These are phyloP conservation scores for Rozella allomycis DNA, from an alignment of 371 early-diverging fungal species.

Conservation along the genomic window DNA sequence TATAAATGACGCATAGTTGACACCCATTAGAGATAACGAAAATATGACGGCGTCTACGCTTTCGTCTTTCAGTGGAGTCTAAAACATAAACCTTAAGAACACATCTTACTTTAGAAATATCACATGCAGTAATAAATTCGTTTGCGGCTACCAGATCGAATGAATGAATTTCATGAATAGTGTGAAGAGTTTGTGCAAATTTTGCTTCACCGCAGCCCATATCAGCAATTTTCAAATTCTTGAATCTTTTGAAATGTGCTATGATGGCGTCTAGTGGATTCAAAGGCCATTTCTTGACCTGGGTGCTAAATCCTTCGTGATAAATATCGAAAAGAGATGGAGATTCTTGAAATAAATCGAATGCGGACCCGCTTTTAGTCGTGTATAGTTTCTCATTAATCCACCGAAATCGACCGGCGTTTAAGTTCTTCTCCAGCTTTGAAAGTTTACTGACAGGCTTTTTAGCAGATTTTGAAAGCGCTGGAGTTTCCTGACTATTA, in stretches of 20 bases:
- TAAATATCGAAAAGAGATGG: conserved; percentile 84
- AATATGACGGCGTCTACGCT: conserved; percentile 77
- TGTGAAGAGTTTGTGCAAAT: conserved; percentile 48
- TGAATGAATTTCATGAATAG: conserved; percentile 37
- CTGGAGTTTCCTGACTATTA: neutral
- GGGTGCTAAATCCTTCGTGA: conserved; percentile 84
- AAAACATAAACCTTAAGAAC: neutral
- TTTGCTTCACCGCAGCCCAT: conserved; percentile 95
- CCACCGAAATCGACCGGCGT: conserved; percentile 75
- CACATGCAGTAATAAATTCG: conserved; percentile 66
- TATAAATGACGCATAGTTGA: conserved; percentile 73
- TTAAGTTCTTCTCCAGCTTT: conserved; percentile 61
- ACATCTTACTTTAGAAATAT: conserved; percentile 51
- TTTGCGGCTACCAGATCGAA: conserved; percentile 81
- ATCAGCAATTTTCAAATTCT: conserved; percentile 53
- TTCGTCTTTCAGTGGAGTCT: conserved; percentile 43
- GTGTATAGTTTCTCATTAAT: conserved; percentile 89
- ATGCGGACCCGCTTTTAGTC: conserved; percentile 45
- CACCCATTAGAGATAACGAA: conserved; percentile 92
- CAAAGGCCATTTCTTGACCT: conserved; percentile 84
- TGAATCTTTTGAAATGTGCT: conserved; percentile 23
- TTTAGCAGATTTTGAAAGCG: neutral
- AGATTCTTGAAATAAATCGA: conserved; percentile 47
- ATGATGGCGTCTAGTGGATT: conserved; percentile 87
- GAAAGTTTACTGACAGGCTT: too few species aligned